These are phyloP conservation scores for Anacardium occidentale DNA, from an alignment of 345 rosid genomes.

Conservation along the genomic window DNA sequence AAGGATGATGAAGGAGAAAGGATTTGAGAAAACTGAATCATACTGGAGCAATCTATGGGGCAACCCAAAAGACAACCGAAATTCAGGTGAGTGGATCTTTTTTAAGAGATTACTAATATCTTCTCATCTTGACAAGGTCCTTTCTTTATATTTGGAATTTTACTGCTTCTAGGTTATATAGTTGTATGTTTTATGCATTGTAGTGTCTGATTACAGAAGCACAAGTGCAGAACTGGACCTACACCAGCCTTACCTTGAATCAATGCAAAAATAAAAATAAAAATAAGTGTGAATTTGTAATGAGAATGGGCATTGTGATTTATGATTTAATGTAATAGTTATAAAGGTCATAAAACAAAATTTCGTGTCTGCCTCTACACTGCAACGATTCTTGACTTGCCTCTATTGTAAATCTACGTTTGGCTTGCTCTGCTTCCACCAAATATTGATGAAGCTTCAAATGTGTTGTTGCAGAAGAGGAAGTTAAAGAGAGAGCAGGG, in stretches of 20 bases:
- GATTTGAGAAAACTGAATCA: slow-evolving; percentile 44
- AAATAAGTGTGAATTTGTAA: no score
- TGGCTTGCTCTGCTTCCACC: background rate
- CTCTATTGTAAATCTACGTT: background rate
- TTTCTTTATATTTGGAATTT: background rate
- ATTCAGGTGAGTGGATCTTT: slow-evolving; percentile 47
- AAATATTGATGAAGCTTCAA: slow-evolving; percentile 6
- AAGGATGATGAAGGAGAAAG: slow-evolving; percentile 68
- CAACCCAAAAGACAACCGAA: slow-evolving; percentile 44
- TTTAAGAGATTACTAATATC: no score
- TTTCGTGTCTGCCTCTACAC: background rate
- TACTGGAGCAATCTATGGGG: slow-evolving; percentile 81
- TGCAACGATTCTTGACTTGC: background rate
- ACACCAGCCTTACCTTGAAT: background rate
- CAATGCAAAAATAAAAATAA: background rate
- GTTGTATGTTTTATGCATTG: background rate
- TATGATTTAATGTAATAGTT: background rate
- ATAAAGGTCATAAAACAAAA: background rate
- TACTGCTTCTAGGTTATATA: background rate
- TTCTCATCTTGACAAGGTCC: background rate
- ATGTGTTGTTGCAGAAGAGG: slow-evolving; percentile 61
- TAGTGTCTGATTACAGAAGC: background rate
- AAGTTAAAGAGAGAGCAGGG: slow-evolving; percentile 66
- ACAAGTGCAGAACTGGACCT: background rate
- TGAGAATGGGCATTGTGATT: background rate